Conservation (phyloP, 192 early-diverging fungal species). For the Entomortierella beljakovae region DNA sequence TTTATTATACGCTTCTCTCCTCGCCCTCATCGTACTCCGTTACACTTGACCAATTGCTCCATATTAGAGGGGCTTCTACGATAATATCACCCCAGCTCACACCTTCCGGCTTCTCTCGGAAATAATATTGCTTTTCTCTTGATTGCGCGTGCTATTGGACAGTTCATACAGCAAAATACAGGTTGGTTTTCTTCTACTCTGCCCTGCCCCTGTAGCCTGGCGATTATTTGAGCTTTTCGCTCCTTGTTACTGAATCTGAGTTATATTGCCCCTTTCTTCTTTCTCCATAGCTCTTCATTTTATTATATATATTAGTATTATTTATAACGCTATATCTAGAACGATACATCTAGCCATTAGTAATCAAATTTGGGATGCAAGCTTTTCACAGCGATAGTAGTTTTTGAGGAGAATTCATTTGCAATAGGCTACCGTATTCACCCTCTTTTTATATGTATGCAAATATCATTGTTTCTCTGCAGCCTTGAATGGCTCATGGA, state of each 20-base stretch:
- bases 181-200: slow-evolving; percentile 2
- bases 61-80: not conserved
- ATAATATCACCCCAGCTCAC: not conserved
- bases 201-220: slow-evolving; percentile 4
- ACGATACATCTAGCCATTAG: no score
- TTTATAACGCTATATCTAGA: no score
- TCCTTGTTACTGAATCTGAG: slow-evolving; percentile 15
- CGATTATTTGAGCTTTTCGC: not conserved
- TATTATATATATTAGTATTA: not conserved
- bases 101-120: not conserved
- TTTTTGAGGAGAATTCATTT: no score
- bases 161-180: not conserved
- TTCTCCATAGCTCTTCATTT: not conserved
- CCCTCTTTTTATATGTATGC: no score
- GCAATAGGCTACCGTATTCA: no score
- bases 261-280: not conserved
- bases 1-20: not conserved
- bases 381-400: no score
- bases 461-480: no score
- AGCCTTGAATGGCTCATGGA: no score
- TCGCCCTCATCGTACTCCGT: not conserved
- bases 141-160: not conserved
- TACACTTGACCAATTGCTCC: not conserved
- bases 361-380: no score
- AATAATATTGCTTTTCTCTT: not conserved